Base-by-base conservation (phyloP, 768 basidiomycete species). In the Lactarius deliciosus region DNA sequence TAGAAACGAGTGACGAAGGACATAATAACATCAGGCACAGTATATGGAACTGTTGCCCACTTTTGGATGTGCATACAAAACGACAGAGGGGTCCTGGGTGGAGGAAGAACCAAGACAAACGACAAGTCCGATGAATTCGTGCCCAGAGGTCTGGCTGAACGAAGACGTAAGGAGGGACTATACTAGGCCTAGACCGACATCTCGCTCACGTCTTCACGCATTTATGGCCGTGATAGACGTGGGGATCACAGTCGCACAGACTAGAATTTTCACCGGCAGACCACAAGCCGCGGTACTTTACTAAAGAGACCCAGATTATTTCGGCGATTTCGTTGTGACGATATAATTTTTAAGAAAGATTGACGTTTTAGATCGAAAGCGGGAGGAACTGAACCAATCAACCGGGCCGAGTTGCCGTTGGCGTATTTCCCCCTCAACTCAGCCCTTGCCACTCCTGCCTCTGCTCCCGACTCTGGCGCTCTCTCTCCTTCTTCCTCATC, bases 301-400 rank as follows among this genome's bases (percentile, higher is more conserved):
- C 47, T 22, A n/a, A n/a, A 47, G 30, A 30, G 30, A n/a, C 3
- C 36, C 36, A 40, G 40, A 50, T 84, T 61, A 91, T 83, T 79
- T 87, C 90, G 62, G 92, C 82, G 55, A 93, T 89, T 34, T 34
- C 91, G 78, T 92, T 90, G 73, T 92, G 90, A 1, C 88, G 84
- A 67, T 91, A 64, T 90, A 90, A 66, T 9, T 41, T 22, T 61
- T 61, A 65, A 36, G n/a, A 41, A 60, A 8, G 76, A 75, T 74
- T 91, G 90, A n/a, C 91, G 83, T 45, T 88, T 82, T 64, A 91
- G 85, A 73, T 91, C 85, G 71, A 83, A 86, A 9, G 85, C 81
- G 16, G 88, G 88, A 28, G 25, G 25, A 28, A 2, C 22, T 25
- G 22, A 50, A 15, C 47, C 50, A 85, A 88, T 60, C 85, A 81